These are phyloP conservation scores for Rhynchosporium secalis DNA, from an alignment of 2,329 filamentous ascomycete genomes.

Conservation along the genomic window DNA sequence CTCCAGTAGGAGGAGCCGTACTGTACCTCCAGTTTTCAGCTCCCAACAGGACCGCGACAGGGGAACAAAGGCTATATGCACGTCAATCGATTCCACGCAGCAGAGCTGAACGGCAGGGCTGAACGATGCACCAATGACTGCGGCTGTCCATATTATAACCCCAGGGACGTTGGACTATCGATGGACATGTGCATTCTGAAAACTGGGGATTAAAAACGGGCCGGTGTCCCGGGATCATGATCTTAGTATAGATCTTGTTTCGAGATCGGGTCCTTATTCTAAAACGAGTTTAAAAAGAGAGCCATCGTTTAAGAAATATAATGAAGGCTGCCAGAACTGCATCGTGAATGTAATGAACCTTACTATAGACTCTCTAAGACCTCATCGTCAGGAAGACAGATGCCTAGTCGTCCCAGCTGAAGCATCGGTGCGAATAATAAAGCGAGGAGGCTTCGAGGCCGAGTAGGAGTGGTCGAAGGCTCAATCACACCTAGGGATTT, in stretches of 20 bases:
- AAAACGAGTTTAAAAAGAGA: not conserved
- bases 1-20: not conserved
- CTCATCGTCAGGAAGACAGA: too few relatives aligned
- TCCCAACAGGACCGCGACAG: not conserved
- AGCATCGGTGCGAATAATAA: too few relatives aligned
- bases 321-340: too few relatives aligned
- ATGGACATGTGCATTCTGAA: not conserved
- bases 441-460: too few relatives aligned
- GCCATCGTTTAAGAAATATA: not conserved
- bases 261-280: too few relatives aligned
- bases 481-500: too few relatives aligned
- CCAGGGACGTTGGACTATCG: not conserved
- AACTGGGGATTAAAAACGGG: not conserved
- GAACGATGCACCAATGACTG: not conserved
- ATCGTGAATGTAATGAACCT: not conserved
- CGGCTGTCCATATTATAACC: not conserved
- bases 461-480: too few relatives aligned
- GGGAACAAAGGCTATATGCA: not conserved
- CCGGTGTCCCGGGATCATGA: not conserved
- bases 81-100: not conserved
- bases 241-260: not conserved
- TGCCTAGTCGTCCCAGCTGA: too few relatives aligned
- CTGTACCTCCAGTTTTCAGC: not conserved
- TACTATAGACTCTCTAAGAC: not conserved
- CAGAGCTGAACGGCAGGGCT: not conserved